Conservation (phyloP, 176 grass and related monocot species). For the Aegilops umbellulata region DNA sequence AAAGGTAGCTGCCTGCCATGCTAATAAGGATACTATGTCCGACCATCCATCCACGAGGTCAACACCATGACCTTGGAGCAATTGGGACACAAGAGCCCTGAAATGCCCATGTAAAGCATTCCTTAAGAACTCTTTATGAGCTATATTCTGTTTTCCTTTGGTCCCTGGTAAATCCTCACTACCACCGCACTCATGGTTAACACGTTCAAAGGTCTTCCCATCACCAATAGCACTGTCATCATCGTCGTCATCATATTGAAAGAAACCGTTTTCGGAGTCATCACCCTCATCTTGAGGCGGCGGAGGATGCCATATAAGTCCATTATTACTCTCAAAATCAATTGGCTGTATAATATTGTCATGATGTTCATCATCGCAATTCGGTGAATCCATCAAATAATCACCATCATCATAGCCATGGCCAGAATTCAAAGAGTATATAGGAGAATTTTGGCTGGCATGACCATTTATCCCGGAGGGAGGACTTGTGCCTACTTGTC, state of each 20-base stretch:
- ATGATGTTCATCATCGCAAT: slow-evolving; percentile 30
- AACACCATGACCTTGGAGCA: slow-evolving; percentile 82
- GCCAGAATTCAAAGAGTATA: slow-evolving; percentile 41
- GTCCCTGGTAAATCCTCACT: slow-evolving; percentile 27
- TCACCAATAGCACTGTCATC: slow-evolving; percentile 41
- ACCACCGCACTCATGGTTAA: slow-evolving; percentile 36
- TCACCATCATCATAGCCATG: slow-evolving; percentile 37
- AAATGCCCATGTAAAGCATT: slow-evolving; percentile 78
- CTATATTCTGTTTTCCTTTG: slow-evolving; percentile 53
- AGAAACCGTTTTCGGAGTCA: slow-evolving; percentile 65
- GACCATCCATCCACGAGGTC: slow-evolving; percentile 56
- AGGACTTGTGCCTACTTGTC: slow-evolving; percentile 53
- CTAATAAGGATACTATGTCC: slow-evolving; percentile 69
- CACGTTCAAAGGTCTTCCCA: slow-evolving; percentile 30
- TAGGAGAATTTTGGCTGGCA: slow-evolving; percentile 43
- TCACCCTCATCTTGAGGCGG: slow-evolving; percentile 54
- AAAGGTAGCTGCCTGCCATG: slow-evolving; percentile 91
- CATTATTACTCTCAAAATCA: slow-evolving; percentile 71
- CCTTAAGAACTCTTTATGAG: slow-evolving; percentile 71
- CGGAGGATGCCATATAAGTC: slow-evolving; percentile 73
- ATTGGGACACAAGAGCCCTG: slow-evolving; percentile 76
- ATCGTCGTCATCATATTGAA: slow-evolving; percentile 72
- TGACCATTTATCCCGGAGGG: slow-evolving; percentile 31
- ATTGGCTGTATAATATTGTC: slow-evolving; percentile 31
- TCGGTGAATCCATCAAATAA: slow-evolving; percentile 36